Evolutionary conservation across 2,329 filamentous ascomycete species (phyloP).

Genomic region (Calonectria hongkongensis): DNA sequence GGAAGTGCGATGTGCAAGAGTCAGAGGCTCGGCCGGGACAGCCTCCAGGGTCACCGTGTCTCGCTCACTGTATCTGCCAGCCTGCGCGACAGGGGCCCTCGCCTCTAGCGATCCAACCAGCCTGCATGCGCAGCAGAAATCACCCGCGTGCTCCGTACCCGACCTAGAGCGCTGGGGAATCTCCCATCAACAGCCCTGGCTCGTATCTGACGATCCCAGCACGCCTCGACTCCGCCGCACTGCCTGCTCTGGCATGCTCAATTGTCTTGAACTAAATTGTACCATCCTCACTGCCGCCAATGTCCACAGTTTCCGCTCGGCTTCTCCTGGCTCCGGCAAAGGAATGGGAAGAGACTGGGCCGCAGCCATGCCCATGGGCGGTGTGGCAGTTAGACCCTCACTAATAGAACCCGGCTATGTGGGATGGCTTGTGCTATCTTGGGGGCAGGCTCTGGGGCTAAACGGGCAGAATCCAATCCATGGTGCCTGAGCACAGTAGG

Average conservation of each 20-base stretch:
- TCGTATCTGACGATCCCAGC: background rate
- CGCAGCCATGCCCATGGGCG: conserved; percentile 13
- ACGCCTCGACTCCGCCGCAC: background rate
- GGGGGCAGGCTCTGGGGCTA: conserved; percentile 21
- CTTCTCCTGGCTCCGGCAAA: conserved; percentile 12
- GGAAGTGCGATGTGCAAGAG: background rate
- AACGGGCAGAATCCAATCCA: conserved; percentile 27
- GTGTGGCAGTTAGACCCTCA: conserved; percentile 20
- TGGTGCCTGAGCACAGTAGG: conserved; percentile 31
- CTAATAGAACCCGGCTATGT: conserved; percentile 28
- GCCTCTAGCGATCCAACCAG: conserved; percentile 1
- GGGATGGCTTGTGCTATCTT: conserved; percentile 26
- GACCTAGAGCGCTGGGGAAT: conserved; percentile 1
- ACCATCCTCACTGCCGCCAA: background rate
- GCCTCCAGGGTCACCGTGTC: conserved; percentile 4
- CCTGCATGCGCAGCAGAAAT: background rate
- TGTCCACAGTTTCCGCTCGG: background rate
- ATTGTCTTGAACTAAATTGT: conserved; percentile 18
- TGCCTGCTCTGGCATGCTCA: conserved; percentile 1
- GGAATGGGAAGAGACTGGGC: conserved; percentile 17
- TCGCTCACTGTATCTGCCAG: conserved; percentile 13
- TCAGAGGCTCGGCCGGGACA: conserved; percentile 29
- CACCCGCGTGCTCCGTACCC: conserved; percentile 21
- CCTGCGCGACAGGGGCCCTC: background rate
- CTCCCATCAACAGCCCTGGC: background rate